Percentiles rank a stretch among this genome's conserved stretches.
phyloP scores from a whole-genome alignment of 345 rosid species.

The Ailanthus altissimus region DNA sequence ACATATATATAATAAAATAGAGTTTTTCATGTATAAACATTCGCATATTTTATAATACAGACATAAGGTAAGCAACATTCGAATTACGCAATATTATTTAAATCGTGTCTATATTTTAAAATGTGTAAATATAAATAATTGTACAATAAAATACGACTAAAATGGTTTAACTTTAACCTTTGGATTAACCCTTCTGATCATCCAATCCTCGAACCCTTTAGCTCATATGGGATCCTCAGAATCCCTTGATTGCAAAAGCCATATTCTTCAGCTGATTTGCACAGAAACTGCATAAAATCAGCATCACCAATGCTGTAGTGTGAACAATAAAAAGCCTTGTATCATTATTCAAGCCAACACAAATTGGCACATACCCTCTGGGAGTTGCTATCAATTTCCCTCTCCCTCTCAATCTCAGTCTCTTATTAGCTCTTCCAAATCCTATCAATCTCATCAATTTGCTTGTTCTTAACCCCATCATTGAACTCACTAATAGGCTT shows the following conservation, averaged over 20 bases:
- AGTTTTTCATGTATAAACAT: too few species aligned
- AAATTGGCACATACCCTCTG: constrained; percentile 39
- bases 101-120: background rate
- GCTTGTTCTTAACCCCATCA: constrained; percentile 18
- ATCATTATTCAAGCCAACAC: constrained; percentile 27
- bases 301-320: constrained; percentile 28
- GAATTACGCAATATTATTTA: too few species aligned
- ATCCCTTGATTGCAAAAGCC: constrained; percentile 37
- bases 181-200: constrained; percentile 7
- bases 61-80: too few species aligned
- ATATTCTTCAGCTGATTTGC: constrained; percentile 44
- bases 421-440: background rate
- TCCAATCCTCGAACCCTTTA: constrained; percentile 42
- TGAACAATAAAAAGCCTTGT: constrained; percentile 34
- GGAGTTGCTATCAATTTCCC: constrained; percentile 9
- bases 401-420: background rate
- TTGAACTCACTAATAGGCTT: background rate
- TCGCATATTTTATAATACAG: too few species aligned
- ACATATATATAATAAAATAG: too few species aligned
- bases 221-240: constrained; percentile 37
- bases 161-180: constrained; percentile 23
- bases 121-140: too few species aligned
- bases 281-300: constrained; percentile 36
- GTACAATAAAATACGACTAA: background rate
- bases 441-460: constrained; percentile 23